These are phyloP conservation scores for Psidium friedrichsthalianum DNA, from an alignment of 345 rosid genomes.

Conservation along the genomic window DNA sequence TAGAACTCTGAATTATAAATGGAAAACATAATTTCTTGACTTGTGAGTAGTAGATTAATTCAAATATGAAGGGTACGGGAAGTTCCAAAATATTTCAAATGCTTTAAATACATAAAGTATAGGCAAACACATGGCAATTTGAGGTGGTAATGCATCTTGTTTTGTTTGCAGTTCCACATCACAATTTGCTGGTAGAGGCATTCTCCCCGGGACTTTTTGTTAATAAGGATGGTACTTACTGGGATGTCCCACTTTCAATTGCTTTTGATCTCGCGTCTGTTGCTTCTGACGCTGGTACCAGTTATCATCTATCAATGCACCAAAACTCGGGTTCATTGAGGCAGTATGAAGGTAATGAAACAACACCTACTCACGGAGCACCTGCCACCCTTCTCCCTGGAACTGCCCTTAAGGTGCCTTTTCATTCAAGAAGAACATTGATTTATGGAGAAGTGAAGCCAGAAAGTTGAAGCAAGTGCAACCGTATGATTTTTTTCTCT, in stretches of 20 bases:
- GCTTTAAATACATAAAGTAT: not conserved
- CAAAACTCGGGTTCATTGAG: conserved; percentile 45
- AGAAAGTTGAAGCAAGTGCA: conserved; percentile 50
- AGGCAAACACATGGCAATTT: not conserved
- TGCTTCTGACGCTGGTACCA: conserved; percentile 48
- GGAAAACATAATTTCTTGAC: not conserved
- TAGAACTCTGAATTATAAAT: not conserved
- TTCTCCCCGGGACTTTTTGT: conserved; percentile 67
- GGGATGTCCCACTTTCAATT: conserved; percentile 78
- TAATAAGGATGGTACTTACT: conserved; percentile 50
- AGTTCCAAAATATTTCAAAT: not conserved
- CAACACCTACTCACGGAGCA: conserved; percentile 14
- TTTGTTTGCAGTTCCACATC: conserved; percentile 49
- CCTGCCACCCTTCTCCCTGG: conserved; percentile 71
- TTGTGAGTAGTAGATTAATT: not conserved
- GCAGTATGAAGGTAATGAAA: conserved; percentile 14
- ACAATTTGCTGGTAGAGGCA: conserved; percentile 58
- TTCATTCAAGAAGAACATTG: conserved; percentile 49
- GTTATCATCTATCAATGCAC: conserved; percentile 59
- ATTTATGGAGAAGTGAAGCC: conserved; percentile 70
- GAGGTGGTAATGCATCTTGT: not conserved
- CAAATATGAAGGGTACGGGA: not conserved
- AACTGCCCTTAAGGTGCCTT: conserved; percentile 44
- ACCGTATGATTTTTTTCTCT: conserved; percentile 70
- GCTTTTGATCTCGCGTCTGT: conserved; percentile 66